Evolutionary conservation across 257 asterid genomes (phyloP), one percentile per base, ranked within the genome.

Genomic region (Misopates orontium): DNA sequence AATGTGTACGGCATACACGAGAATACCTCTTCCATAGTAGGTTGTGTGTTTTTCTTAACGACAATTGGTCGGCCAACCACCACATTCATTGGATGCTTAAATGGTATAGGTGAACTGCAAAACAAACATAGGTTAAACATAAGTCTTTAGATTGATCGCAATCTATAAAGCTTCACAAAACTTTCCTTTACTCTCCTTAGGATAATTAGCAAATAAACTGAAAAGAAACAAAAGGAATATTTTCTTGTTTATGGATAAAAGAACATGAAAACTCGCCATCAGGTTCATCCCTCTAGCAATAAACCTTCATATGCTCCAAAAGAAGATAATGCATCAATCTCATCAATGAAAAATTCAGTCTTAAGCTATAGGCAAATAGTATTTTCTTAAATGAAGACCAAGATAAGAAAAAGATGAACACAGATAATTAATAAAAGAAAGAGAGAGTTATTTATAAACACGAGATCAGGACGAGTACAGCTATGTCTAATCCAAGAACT

Each of bases 31-130:
- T 86, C 90, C n/a, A 4, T 31, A 21, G 95, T 75, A 20, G 99
- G 99, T 32, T 84, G 76, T 5, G 90, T 73, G 65, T 83, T 87
- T 79, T 77, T 90, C 80, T 82, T 63, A 56, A 85, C 65, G 52
- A 60, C 18, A 71, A 93, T 87, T 1, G 99, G 99, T 64, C 67
- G 86, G 48, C 99, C 99, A 73, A 93, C 96, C 69, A 90, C 97
- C 68, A 93, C 95, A 70, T 93, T 87, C 84, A 93, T 66, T 10
- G 96, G 97, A 55, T 47, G 82, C 72, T 78, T 77, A 52, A 87
- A 79, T 11, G 99, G 97, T 21, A 93, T 39, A 54, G 99, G 99
- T 66, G 96, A 74, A 69, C 99, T 90, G 88, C 83, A 75, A 75
- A 44, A 62, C 60, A 50, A 60, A n/a, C 16, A 44, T 28, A 53